Conservation (phyloP, 768 basidiomycete species). For the Pulveroboletus sp. region DNA sequence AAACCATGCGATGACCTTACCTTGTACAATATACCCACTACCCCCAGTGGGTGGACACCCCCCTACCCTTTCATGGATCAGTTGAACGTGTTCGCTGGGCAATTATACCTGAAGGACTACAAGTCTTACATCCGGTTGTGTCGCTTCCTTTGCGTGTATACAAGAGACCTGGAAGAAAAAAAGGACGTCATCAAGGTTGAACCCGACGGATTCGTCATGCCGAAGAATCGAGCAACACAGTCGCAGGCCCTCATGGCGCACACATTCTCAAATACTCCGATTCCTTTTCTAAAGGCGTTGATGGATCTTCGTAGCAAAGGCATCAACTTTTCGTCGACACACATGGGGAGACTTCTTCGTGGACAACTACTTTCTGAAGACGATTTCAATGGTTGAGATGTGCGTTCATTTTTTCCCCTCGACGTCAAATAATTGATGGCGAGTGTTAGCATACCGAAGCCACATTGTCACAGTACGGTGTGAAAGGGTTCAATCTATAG, state of each 20-base stretch:
- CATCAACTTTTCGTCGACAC: slow-evolving; percentile 34
- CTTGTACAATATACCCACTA: slow-evolving; percentile 20
- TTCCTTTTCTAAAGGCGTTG: slow-evolving; percentile 28
- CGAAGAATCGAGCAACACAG: slow-evolving; percentile 1
- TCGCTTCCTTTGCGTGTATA: slow-evolving; percentile 35
- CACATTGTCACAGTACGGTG: no score
- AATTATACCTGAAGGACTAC: slow-evolving; percentile 38
- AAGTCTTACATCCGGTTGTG: slow-evolving; percentile 35
- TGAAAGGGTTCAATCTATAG: no score
- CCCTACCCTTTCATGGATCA: slow-evolving; percentile 23
- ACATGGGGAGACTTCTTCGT: slow-evolving; percentile 40
- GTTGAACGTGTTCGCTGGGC: slow-evolving; percentile 44
- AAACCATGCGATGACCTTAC: slow-evolving; percentile 34
- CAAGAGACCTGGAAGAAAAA: slow-evolving; percentile 43
- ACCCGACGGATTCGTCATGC: slow-evolving; percentile 22
- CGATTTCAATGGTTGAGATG: slow-evolving; percentile 21
- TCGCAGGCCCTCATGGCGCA: background rate
- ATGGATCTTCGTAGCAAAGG: slow-evolving; percentile 40
- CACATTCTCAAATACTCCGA: background rate
- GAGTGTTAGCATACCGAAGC: no score
- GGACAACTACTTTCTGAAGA: slow-evolving; percentile 21
- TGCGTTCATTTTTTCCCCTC: background rate
- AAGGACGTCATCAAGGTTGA: slow-evolving; percentile 34
- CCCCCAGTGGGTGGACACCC: slow-evolving; percentile 16
- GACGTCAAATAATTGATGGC: no score